phyloP scores from a whole-genome alignment of 805 yeast species.

The Candida yuanshanica region DNA sequence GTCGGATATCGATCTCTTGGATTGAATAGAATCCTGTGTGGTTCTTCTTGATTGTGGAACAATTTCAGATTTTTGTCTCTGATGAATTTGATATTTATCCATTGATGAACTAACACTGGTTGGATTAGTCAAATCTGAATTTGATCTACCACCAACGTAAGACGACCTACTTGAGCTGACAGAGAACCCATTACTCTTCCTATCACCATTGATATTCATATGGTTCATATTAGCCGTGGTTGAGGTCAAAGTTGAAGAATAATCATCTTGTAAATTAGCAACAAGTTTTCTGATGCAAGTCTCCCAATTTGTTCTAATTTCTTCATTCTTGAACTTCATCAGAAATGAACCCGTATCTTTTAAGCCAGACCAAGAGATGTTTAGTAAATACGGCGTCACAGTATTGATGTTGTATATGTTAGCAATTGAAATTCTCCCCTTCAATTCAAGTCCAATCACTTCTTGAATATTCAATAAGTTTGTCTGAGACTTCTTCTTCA shows the following conservation, averaged over 20 bases:
- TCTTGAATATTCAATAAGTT: constrained; percentile 14
- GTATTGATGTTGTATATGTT: constrained; percentile 48
- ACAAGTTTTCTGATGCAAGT: constrained; percentile 48
- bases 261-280: constrained; percentile 25
- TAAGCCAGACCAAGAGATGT: constrained; percentile 78
- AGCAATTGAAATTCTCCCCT: constrained; percentile 77
- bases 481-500: constrained; percentile 33
- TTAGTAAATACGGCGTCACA: constrained; percentile 48
- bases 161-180: constrained; percentile 22
- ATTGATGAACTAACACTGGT: constrained; percentile 8
- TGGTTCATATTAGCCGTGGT: constrained; percentile 10
- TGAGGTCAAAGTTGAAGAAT: constrained; percentile 1
- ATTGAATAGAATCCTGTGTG: constrained; percentile 23
- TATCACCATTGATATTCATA: constrained; percentile 15
- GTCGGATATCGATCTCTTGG: constrained; percentile 35
- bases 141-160: constrained; percentile 15
- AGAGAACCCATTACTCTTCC: constrained; percentile 25
- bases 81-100: constrained; percentile 9
- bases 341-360: constrained; percentile 84
- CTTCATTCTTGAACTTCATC: constrained; percentile 78
- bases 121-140: constrained; percentile 15
- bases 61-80: constrained; percentile 25
- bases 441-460: constrained; percentile 48
- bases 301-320: constrained; percentile 79
- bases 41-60: constrained; percentile 16